Conservation (phyloP, 2,329 filamentous ascomycete species). For the Phoma sp. region DNA sequence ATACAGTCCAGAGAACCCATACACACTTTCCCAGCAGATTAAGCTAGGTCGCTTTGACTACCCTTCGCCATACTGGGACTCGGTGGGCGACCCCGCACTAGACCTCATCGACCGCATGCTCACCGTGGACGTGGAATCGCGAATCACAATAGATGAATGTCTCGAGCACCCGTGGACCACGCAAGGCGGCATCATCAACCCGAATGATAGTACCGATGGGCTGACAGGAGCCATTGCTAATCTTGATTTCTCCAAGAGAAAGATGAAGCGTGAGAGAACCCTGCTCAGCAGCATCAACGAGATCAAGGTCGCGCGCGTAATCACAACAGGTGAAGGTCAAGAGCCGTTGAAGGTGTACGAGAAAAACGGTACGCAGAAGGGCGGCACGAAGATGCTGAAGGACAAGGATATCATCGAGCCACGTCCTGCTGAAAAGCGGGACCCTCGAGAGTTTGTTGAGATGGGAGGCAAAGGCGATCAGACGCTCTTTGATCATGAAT, state of each 20-base stretch:
- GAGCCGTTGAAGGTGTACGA: slow-evolving; percentile 51
- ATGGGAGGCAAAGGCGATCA: slow-evolving; percentile 89
- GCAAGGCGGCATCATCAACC: slow-evolving; percentile 56
- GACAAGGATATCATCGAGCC: slow-evolving; percentile 55
- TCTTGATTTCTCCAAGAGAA: slow-evolving; percentile 84
- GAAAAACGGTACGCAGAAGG: slow-evolving; percentile 44
- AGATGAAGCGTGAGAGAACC: slow-evolving; percentile 81
- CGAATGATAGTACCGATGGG: slow-evolving; percentile 89
- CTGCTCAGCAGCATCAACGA: slow-evolving; percentile 83
- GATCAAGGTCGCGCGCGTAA: slow-evolving; percentile 67
- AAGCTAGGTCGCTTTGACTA: slow-evolving; percentile 90
- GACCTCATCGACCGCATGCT: slow-evolving; percentile 97
- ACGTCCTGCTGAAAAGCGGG: slow-evolving; percentile 71
- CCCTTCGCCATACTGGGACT: slow-evolving; percentile 95
- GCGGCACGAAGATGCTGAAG: slow-evolving; percentile 25
- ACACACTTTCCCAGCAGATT: slow-evolving; percentile 87
- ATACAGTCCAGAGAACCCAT: slow-evolving; percentile 80
- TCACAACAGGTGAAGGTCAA: slow-evolving; percentile 63
- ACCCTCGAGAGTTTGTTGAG: slow-evolving; percentile 78
- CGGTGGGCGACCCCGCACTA: slow-evolving; percentile 83
- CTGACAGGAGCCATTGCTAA: slow-evolving; percentile 84
- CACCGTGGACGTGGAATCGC: slow-evolving; percentile 81
- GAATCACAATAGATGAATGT: slow-evolving; percentile 90
- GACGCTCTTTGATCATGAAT: slow-evolving; percentile 66
- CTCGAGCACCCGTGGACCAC: slow-evolving; percentile 91